Conservation (phyloP, 2,329 filamentous ascomycete species). For the Monilinia fructicola region DNA sequence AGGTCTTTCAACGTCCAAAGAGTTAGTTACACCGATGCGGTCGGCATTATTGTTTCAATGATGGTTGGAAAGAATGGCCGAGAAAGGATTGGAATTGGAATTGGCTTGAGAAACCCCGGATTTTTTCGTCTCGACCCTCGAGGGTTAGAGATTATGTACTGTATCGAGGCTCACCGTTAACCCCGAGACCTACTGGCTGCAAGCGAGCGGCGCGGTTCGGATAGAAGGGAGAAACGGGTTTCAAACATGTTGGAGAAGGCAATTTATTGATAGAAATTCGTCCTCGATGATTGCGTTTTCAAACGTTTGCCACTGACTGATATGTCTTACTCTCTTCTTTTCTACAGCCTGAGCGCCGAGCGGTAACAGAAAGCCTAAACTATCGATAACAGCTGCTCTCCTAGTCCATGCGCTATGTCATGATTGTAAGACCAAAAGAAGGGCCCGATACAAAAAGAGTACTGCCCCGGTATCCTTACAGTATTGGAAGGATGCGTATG, state of each 20-base stretch:
- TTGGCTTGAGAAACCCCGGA: conserved; percentile 20
- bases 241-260: conserved; percentile 1
- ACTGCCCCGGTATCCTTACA: background rate
- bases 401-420: background rate
- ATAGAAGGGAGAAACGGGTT: conserved; percentile 4
- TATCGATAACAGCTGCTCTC: conserved; percentile 15
- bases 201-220: conserved; percentile 6
- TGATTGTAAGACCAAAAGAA: conserved; percentile 7
- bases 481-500: conserved; percentile 6
- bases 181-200: background rate
- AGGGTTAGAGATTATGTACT: conserved; percentile 16
- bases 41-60: conserved; percentile 17
- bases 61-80: conserved; percentile 9
- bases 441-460: conserved; percentile 5
- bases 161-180: conserved; percentile 19
- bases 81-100: conserved; percentile 13
- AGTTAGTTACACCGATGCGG: conserved; percentile 8
- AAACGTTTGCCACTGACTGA: conserved; percentile 16
- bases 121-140: conserved; percentile 17
- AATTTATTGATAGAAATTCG: conserved; percentile 2
- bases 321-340: conserved; percentile 14
- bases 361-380: conserved; percentile 14
- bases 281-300: background rate
- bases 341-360: background rate
- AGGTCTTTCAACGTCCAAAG: conserved; percentile 2